Conservation (phyloP, 495 filamentous ascomycete species). For the Hypoxylon subgilvum region DNA sequence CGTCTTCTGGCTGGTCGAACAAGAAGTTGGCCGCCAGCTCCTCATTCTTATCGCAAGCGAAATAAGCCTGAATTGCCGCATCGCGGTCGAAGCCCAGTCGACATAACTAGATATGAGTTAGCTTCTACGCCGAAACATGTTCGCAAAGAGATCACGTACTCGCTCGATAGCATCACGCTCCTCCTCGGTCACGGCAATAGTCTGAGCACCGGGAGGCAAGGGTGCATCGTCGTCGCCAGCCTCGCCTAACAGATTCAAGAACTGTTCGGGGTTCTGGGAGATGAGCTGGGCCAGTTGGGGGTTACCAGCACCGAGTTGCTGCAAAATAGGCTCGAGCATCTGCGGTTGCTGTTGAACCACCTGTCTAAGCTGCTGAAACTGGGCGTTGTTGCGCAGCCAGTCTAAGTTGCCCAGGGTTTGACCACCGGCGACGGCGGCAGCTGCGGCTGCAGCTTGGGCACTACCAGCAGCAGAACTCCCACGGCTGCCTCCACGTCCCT, state of each 20-base stretch:
- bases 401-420: constrained; percentile 79
- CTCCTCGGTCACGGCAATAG: constrained; percentile 90
- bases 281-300: constrained; percentile 92
- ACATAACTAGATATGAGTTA: constrained; percentile 69
- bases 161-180: constrained; percentile 96
- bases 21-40: constrained; percentile 97
- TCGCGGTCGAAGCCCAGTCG: constrained; percentile 91
- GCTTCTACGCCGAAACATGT: constrained; percentile 24
- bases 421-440: constrained; percentile 58
- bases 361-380: constrained; percentile 96
- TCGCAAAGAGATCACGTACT: constrained; percentile 59
- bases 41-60: constrained; percentile 99
- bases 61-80: constrained; percentile 96
- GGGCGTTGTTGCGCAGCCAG: constrained; percentile 92
- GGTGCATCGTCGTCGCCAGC: constrained; percentile 74
- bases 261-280: constrained; percentile 87
- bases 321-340: constrained; percentile 97
- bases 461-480: constrained; percentile 39
- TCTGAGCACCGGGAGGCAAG: constrained; percentile 85
- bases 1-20: constrained; percentile 94
- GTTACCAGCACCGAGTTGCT: constrained; percentile 94
- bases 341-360: constrained; percentile 95
- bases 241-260: constrained; percentile 85
- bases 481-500: constrained; percentile 64
- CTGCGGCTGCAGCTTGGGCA: constrained; percentile 51